These are phyloP conservation scores for Vitellaria paradoxa DNA, from an alignment of 179 eudicot species.

Conservation along the genomic window DNA sequence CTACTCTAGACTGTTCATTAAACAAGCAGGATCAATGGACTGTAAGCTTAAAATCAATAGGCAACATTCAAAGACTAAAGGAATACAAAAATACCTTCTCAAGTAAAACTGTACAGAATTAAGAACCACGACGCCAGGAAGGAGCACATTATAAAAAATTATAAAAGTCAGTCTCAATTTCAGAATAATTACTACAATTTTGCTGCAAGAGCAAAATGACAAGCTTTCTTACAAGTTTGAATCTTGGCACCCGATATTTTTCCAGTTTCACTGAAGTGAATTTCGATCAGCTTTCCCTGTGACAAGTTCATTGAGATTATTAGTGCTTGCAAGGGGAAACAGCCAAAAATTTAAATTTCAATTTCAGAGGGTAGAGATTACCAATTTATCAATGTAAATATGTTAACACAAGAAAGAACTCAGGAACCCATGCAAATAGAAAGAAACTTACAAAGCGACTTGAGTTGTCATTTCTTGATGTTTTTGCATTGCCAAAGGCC, in stretches of 20 bases:
- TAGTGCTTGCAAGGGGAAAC: slow-evolving; percentile 2
- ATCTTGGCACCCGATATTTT: slow-evolving; percentile 95
- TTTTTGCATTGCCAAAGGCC: slow-evolving; percentile 99
- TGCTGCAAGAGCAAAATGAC: slow-evolving; percentile 11
- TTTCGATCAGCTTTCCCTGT: slow-evolving; percentile 99
- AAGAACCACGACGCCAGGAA: slow-evolving; percentile 1
- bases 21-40: slow-evolving; percentile 10
- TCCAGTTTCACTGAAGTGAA: slow-evolving; percentile 97
- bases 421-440: slow-evolving; percentile 2
- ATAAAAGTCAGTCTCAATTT: slow-evolving; percentile 9
- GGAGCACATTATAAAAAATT: neutral
- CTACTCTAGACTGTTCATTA: slow-evolving; percentile 91
- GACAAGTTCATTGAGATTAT: slow-evolving; percentile 19
- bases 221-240: slow-evolving; percentile 80
- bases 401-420: slow-evolving; percentile 11
- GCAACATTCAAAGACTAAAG: slow-evolving; percentile 15
- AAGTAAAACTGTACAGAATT: slow-evolving; percentile 60
- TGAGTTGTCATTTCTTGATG: slow-evolving; percentile 88
- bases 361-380: neutral
- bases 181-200: slow-evolving; percentile 7
- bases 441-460: slow-evolving; percentile 89
- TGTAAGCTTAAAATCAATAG: slow-evolving; percentile 15
- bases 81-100: slow-evolving; percentile 68
- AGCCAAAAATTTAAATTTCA: neutral
- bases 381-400: neutral